These are phyloP conservation scores for Lipomyces chichibuensis DNA, from an alignment of 805 yeast genomes.

Conservation along the genomic window DNA sequence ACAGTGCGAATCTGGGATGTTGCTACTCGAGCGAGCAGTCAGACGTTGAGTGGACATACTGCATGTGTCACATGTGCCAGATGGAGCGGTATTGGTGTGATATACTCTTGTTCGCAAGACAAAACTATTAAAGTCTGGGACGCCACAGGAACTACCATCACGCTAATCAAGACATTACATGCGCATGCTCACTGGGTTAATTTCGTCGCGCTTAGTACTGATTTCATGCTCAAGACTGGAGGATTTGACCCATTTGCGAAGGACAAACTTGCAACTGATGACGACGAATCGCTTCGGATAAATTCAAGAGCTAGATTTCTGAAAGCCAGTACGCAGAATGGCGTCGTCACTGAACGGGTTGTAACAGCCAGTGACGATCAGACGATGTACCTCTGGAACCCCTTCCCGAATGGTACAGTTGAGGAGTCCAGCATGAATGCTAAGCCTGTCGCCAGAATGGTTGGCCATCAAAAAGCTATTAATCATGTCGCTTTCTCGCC, in stretches of 20 bases:
- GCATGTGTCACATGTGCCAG: conserved; percentile 91
- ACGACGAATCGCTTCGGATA: conserved; percentile 56
- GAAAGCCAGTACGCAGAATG: conserved; percentile 62
- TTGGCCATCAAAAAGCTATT: conserved; percentile 96
- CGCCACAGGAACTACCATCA: conserved; percentile 37
- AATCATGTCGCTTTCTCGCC: conserved; percentile 96
- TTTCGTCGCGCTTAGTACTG: conserved; percentile 89
- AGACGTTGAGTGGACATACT: conserved; percentile 83
- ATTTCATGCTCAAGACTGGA: conserved; percentile 82
- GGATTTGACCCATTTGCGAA: conserved; percentile 66
- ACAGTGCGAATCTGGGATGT: conserved; percentile 90
- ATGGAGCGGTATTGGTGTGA: conserved; percentile 88
- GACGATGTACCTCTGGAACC: conserved; percentile 98
- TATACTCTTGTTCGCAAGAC: conserved; percentile 92
- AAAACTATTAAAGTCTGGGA: conserved; percentile 94
- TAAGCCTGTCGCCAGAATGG: conserved; percentile 90
- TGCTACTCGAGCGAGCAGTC: conserved; percentile 61
- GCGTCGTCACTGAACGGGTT: conserved; percentile 67
- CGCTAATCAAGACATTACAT: conserved; percentile 58
- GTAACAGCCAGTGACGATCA: conserved; percentile 97
- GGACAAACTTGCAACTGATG: conserved; percentile 36
- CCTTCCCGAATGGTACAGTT: conserved; percentile 47
- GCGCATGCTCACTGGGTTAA: conserved; percentile 99
- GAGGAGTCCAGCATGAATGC: conserved; percentile 49
- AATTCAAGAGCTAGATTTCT: conserved; percentile 65